A percentile compares a stretch with the other conserved stretches of the same genome.
phyloP scores from a whole-genome alignment of 176 grass and related monocot species.

The Aegilops sharonensis region DNA sequence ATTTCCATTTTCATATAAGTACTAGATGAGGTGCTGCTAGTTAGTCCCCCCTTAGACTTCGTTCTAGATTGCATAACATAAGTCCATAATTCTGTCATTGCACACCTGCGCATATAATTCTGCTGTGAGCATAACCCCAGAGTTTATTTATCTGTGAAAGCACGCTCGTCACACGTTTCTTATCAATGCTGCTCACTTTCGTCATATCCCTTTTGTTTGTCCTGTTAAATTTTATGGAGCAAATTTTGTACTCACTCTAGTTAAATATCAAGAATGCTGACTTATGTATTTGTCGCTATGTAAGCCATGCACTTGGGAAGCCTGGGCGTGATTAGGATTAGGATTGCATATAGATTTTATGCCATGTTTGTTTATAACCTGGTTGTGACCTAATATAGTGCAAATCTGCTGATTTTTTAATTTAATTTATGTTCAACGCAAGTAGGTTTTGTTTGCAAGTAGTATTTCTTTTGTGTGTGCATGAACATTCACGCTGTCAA shows the following conservation, averaged over 20 bases:
- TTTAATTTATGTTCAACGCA: not conserved
- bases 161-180: conserved; percentile 7
- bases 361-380: not conserved
- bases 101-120: not conserved
- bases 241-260: not conserved
- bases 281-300: too few relatives aligned
- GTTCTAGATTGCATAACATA: not conserved
- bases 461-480: not conserved
- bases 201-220: not conserved
- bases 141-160: not conserved
- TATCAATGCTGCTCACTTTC: not conserved
- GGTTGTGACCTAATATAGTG: not conserved
- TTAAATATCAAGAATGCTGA: not conserved
- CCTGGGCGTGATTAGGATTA: not conserved
- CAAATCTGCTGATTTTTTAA: not conserved
- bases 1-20: not conserved
- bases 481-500: too few relatives aligned
- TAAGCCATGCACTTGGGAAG: too few relatives aligned
- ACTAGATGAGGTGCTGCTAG: not conserved
- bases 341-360: not conserved
- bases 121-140: not conserved
- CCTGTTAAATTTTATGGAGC: not conserved
- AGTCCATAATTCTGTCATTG: not conserved
- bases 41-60: too few relatives aligned
- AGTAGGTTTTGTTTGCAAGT: not conserved